These are phyloP conservation scores for Dendrobium nobile DNA, from an alignment of 106 monocot species.

Conservation along the genomic window DNA sequence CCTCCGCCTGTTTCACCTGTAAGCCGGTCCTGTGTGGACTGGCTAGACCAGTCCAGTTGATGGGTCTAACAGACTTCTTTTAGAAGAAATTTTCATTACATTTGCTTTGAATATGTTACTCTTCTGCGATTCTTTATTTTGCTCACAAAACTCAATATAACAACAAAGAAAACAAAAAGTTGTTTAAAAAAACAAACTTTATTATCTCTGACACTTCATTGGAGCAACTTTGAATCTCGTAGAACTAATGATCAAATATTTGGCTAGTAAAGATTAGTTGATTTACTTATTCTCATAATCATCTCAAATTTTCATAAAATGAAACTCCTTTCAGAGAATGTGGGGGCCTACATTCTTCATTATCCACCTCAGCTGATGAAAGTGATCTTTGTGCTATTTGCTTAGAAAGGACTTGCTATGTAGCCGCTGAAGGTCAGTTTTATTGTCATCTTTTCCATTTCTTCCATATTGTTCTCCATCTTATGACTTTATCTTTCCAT, in stretches of 20 bases:
- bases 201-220: too few relatives aligned
- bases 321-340: constrained; percentile 46
- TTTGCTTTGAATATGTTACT: too few relatives aligned
- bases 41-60: too few relatives aligned
- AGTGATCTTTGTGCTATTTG: constrained; percentile 58
- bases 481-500: neutral
- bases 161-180: too few relatives aligned
- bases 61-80: too few relatives aligned
- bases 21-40: too few relatives aligned
- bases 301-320: neutral
- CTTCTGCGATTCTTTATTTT: too few relatives aligned
- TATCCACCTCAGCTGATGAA: constrained; percentile 35
- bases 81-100: too few relatives aligned
- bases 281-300: neutral
- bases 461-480: too few relatives aligned
- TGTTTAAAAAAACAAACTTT: too few relatives aligned
- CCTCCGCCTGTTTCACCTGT: too few relatives aligned
- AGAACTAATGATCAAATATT: neutral
- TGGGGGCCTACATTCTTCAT: constrained; percentile 31
- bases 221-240: neutral
- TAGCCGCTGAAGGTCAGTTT: constrained; percentile 55
- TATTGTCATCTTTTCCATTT: neutral
- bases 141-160: too few relatives aligned
- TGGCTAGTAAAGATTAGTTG: neutral
- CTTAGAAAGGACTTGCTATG: constrained; percentile 54